Base-by-base conservation (phyloP, 2,329 filamentous ascomycete genomes). In the Fusarium subtropicale region DNA sequence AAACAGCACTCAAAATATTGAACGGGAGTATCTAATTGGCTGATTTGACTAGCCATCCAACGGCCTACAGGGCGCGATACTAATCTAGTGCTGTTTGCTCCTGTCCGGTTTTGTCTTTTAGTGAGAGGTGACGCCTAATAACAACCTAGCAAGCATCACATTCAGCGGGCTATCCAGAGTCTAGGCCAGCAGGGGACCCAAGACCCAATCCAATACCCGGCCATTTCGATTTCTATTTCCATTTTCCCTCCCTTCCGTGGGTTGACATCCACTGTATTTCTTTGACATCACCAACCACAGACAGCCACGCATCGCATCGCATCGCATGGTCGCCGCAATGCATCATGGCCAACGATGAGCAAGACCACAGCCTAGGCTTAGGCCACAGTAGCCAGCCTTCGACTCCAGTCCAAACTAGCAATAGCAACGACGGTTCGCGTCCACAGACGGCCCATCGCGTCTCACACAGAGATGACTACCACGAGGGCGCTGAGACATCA, bases 301-400 rank as follows among this genome's bases (percentile, higher is more conserved):
- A 56, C 42, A 62, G 22, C 47, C 34, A 55, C 33, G 39, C 45
- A 57, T 54, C 53, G 59, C 58, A 33, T 60, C 33, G 39, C 45
- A 61, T 57, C 53, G 55, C 54, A 38, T 38, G 67, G 67, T 57
- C 50, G 71, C 71, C 71, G 74, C 71, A 70, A 78, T 78, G 77
- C 75, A 76, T 73, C 75, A 81, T 81, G 80, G 76, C 78, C 64
- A 71, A 75, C 69, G 76, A 77, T 75, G 77, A 79, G 66, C 61
- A 65, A 67, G 65, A 73, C 66, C 42, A 63, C 53, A 53, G 58
- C 55, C 63, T 48, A 41, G 56, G 58, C 55, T 63, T 50, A 42
- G 60, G 69, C 75, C 71, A 56, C 34, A 64, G 48, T 24, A 52
- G 34, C 48, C 48, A 28, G 20, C 53, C 44, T 44, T 66, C 47